Base-by-base conservation (phyloP, 2,329 filamentous ascomycete genomes). In the Scedosporium dehoogii region DNA sequence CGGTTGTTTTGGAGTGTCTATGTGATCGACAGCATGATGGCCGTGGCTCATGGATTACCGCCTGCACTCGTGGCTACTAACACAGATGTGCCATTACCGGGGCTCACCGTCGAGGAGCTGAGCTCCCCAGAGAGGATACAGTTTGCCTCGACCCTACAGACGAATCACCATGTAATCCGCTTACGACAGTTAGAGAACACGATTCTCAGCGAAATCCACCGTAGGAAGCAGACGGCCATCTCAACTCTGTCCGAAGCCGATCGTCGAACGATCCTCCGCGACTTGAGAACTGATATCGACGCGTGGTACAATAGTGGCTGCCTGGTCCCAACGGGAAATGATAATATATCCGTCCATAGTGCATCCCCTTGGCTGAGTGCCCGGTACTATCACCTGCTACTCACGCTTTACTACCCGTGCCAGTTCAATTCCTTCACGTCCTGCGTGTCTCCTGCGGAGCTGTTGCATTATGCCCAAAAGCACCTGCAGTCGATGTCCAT, bases 261-360 rank as follows among this genome's bases (percentile, higher is more conserved):
- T 61, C 68, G 73, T 3, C 69, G 70, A 9, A 68, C 71, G 38
- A 67, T 74, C 6, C 58, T 74, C 2, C 70, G 71, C 46, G 69
- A 69, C 21, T 69, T 78, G 27, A 71, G 75, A n/a, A 68, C 72
- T n/a, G 71, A 76, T 27, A 77, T 79, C 21, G 77, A 79, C 61
- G 73, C 78, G 63, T 79, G 78, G 76, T 79, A 79, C 64, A 78
- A 73, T 63, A 75, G 73, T 38, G 77, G 77, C 0, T 79, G 76
- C 57, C 72, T 79, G 4, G 29, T 33, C 29, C 29, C 29, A 33
- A 33, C 6, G 29, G 29, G 7, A 33, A 33, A 33, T 33, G 29
- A 33, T 9, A 33, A 33, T 9, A 33, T 33, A 33, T 33, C 29
- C 6, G 29, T 33, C 29, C 29, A 33, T 33, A 33, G 29, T 6